Evolutionary conservation across 2,329 filamentous ascomycete genomes (phyloP).

Genomic region (Aspergillus chevalieri): DNA sequence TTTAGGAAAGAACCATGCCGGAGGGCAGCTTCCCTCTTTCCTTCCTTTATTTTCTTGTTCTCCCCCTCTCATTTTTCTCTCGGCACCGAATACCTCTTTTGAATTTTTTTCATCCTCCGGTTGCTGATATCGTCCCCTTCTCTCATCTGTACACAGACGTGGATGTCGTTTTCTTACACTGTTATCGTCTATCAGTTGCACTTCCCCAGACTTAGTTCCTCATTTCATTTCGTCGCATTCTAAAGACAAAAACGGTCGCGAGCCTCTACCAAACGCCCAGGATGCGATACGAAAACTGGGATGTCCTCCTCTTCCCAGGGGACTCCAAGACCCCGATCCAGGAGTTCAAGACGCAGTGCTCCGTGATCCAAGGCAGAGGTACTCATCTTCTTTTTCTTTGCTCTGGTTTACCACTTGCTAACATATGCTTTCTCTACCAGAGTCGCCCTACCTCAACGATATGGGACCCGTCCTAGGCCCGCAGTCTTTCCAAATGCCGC

Average conservation of each 20-base stretch:
- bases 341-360: slow-evolving; percentile 76
- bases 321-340: slow-evolving; percentile 65
- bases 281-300: slow-evolving; percentile 86
- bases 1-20: background rate
- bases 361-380: slow-evolving; percentile 53
- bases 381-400: slow-evolving; percentile 16
- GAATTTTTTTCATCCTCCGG: background rate
- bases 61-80: slow-evolving; percentile 3
- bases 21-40: background rate
- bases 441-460: slow-evolving; percentile 48
- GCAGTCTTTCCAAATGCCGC: slow-evolving; percentile 16
- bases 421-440: slow-evolving; percentile 15
- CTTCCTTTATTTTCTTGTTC: background rate
- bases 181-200: slow-evolving; percentile 13
- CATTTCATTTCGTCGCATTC: slow-evolving; percentile 24
- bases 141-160: background rate
- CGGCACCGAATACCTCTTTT: background rate
- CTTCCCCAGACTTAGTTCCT: slow-evolving; percentile 8
- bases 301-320: slow-evolving; percentile 71
- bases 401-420: background rate
- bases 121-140: background rate
- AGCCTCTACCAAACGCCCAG: slow-evolving; percentile 16
- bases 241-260: slow-evolving; percentile 19
- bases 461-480: slow-evolving; percentile 31
- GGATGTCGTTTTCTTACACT: slow-evolving; percentile 10